Percentiles rank a stretch among this genome's conserved stretches.
These are phyloP conservation scores for Mayamaea pseudoterrestris DNA, from an alignment of 108 stramenopile genomes.

Conservation along the genomic window DNA sequence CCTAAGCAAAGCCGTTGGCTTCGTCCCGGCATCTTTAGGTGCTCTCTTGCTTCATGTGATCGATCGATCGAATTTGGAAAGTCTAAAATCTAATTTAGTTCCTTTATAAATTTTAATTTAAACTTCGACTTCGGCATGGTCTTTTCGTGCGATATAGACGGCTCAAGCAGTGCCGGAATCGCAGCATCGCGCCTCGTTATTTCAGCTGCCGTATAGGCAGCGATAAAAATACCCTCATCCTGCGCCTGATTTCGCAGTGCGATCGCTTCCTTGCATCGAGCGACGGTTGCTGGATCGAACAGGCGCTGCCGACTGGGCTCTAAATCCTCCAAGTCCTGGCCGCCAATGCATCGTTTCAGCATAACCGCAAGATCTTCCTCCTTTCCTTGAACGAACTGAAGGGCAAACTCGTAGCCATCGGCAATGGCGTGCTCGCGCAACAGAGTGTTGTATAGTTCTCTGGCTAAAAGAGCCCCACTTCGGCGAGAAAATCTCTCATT, in stretches of 20 bases:
- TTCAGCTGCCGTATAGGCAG: slow-evolving; percentile 3
- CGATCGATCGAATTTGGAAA: no score
- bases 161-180: slow-evolving; percentile 2
- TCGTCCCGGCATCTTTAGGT: no score
- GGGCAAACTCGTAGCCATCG: no score
- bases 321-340: slow-evolving; percentile 2
- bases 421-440: no score
- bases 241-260: slow-evolving; percentile 27
- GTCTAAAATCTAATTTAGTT: no score
- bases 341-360: slow-evolving; percentile 8
- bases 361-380: slow-evolving; percentile 33
- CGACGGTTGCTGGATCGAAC: slow-evolving; percentile 38
- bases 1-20: no score
- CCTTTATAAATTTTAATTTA: no score
- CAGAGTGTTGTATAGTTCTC: slow-evolving; percentile 43
- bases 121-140: no score
- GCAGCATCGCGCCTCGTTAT: background rate
- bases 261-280: slow-evolving; percentile 59
- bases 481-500: slow-evolving; percentile 43
- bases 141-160: no score
- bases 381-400: slow-evolving; percentile 8
- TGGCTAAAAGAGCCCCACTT: slow-evolving; percentile 46
- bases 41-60: no score
- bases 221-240: slow-evolving; percentile 23
- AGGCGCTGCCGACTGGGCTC: slow-evolving; percentile 10